These are phyloP conservation scores for Herpetomonas samuelpessoai DNA, from an alignment of 208 protist species.

Conservation along the genomic window DNA sequence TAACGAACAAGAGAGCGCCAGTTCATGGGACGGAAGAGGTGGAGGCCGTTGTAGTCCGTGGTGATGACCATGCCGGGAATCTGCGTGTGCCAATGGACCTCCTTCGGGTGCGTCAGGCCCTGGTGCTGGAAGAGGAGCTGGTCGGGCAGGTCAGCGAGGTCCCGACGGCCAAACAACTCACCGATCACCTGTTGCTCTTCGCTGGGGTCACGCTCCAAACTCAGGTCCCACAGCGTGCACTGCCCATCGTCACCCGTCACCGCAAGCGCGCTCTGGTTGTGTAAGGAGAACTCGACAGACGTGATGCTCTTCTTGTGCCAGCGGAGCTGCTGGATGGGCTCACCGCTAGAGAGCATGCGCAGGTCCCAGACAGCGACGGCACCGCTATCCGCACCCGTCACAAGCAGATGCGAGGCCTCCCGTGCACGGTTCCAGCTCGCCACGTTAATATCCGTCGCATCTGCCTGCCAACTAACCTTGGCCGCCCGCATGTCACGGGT, in stretches of 20 bases:
- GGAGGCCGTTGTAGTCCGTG: slow-evolving; percentile 95
- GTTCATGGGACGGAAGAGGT: slow-evolving; percentile 97
- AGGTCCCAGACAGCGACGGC: slow-evolving; percentile 97
- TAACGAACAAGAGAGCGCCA: slow-evolving; percentile 89
- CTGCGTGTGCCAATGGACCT: slow-evolving; percentile 98
- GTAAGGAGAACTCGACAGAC: slow-evolving; percentile 96
- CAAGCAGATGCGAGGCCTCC: slow-evolving; percentile 93
- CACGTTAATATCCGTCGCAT: slow-evolving; percentile 96
- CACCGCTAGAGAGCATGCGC: slow-evolving; percentile 68
- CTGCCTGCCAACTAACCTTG: slow-evolving; percentile 77
- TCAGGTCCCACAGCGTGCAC: slow-evolving; percentile 98
- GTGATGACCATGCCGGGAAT: slow-evolving; percentile 95
- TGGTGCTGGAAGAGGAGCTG: slow-evolving; percentile 98
- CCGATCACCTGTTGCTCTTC: slow-evolving; percentile 84
- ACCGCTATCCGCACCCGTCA: slow-evolving; percentile 96
- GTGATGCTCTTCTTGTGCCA: slow-evolving; percentile 95
- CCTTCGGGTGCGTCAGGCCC: slow-evolving; percentile 96
- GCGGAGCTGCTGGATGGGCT: slow-evolving; percentile 86
- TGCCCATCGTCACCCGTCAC: slow-evolving; percentile 92
- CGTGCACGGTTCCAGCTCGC: slow-evolving; percentile 94
- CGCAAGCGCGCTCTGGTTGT: slow-evolving; percentile 95
- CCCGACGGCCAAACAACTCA: slow-evolving; percentile 72
- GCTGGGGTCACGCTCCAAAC: slow-evolving; percentile 95
- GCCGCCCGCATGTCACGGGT: slow-evolving; percentile 81
- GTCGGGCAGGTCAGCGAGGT: slow-evolving; percentile 83